These are phyloP conservation scores for Emergomyces pasteurianus DNA, from an alignment of 2,329 filamentous ascomycete species.

Conservation along the genomic window DNA sequence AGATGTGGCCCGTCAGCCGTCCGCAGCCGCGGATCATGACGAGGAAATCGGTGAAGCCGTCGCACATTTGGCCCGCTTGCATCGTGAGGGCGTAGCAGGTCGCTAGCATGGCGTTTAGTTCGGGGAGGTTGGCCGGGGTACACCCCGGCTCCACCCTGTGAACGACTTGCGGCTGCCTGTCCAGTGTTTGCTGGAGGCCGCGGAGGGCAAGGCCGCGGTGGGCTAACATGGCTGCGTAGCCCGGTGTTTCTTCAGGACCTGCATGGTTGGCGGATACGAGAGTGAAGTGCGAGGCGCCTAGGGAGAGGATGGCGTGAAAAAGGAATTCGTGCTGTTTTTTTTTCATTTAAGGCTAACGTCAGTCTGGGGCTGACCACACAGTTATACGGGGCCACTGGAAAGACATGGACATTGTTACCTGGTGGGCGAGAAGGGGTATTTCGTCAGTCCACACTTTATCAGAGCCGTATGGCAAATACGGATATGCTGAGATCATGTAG, in stretches of 20 bases:
- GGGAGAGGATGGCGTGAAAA: neutral
- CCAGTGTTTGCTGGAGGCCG: neutral
- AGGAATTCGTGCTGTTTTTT: neutral
- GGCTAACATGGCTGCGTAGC: neutral
- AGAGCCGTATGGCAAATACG: neutral
- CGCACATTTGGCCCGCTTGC: slow-evolving; percentile 17
- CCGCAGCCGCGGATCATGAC: slow-evolving; percentile 16
- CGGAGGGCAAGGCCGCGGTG: neutral
- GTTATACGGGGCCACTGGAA: too few species aligned
- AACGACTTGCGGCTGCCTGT: neutral
- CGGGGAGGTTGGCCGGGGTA: neutral
- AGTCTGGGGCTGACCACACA: too few species aligned
- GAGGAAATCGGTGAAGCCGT: slow-evolving; percentile 18
- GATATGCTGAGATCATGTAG: neutral
- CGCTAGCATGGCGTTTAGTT: slow-evolving; percentile 15
- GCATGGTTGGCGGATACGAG: neutral
- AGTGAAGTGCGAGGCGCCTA: neutral
- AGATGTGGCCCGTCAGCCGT: neutral
- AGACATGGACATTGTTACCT: neutral
- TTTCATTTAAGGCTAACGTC: neutral
- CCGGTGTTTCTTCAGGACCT: neutral
- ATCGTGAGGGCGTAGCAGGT: slow-evolving; percentile 19
- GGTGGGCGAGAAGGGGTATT: neutral
- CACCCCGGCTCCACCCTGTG: neutral
- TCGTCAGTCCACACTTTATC: neutral